Percentiles rank a stretch among this genome's conserved stretches.
Evolutionary conservation across 225 moss, liverwort and hornwort species (phyloP).

Genomic region (Physcomitrium patens): DNA sequence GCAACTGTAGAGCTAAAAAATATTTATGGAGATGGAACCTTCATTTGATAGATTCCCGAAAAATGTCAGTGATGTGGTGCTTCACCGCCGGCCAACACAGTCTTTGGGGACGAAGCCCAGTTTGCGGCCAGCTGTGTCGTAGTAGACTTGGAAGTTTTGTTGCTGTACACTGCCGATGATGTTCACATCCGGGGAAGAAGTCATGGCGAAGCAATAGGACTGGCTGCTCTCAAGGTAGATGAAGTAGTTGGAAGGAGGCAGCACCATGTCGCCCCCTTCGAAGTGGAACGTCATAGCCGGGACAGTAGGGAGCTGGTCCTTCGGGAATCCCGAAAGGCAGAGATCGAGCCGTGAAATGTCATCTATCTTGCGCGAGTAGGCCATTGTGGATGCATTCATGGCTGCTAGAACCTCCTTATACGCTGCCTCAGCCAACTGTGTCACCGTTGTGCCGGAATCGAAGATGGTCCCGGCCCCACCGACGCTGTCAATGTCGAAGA

Average conservation of each 20-base stretch:
- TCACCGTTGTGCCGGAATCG: constrained; percentile 72
- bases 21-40: too few relatives aligned
- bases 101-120: constrained; percentile 58
- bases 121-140: constrained; percentile 44
- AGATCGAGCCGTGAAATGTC: constrained; percentile 45
- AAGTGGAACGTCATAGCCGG: constrained; percentile 61
- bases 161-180: constrained; percentile 66
- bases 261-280: constrained; percentile 57
- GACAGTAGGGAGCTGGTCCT: constrained; percentile 39
- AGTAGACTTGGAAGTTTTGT: constrained; percentile 67
- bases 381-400: constrained; percentile 41
- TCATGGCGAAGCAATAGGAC: constrained; percentile 61
- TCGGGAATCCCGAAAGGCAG: constrained; percentile 33
- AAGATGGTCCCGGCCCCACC: constrained; percentile 64
- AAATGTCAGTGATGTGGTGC: too few relatives aligned
- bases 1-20: too few relatives aligned
- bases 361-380: constrained; percentile 33
- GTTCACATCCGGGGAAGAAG: constrained; percentile 50
- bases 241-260: constrained; percentile 54
- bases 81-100: constrained; percentile 43
- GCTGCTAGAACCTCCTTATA: constrained; percentile 45
- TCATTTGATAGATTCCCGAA: too few relatives aligned
- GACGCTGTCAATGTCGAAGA: constrained; percentile 54
- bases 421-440: constrained; percentile 49
- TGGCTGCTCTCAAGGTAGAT: constrained; percentile 52